Conservation (phyloP, 176 grass and related monocot species). For the Tuctoria greenei region DNA sequence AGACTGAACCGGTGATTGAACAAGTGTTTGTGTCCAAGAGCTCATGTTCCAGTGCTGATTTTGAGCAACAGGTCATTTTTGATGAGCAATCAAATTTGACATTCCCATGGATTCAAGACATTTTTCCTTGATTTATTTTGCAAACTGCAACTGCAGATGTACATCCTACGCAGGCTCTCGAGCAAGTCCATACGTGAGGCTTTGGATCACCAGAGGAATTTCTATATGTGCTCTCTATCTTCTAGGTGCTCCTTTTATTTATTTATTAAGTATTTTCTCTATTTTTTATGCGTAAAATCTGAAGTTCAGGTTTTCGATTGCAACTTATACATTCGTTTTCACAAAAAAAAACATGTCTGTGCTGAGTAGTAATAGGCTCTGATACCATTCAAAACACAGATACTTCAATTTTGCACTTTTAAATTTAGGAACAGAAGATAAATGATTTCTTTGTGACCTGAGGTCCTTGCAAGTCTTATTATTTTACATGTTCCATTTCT, state of each 20-base stretch:
- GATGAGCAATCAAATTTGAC: constrained; percentile 7
- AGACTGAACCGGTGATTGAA: constrained; percentile 56
- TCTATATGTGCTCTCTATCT: constrained; percentile 92
- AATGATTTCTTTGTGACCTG: not conserved
- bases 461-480: not conserved
- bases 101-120: not conserved
- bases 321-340: not conserved
- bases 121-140: constrained; percentile 15
- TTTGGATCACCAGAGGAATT: constrained; percentile 54
- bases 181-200: constrained; percentile 54
- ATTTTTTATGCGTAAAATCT: not conserved
- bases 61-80: constrained; percentile 72
- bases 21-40: constrained; percentile 65
- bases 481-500: not conserved
- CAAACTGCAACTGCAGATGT: constrained; percentile 49
- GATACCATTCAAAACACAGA: not conserved
- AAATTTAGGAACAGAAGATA: not conserved
- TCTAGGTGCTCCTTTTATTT: constrained; percentile 52
- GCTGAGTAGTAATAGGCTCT: not conserved
- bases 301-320: constrained; percentile 4
- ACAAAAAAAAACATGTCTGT: not conserved
- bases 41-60: constrained; percentile 48
- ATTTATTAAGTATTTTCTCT: not conserved
- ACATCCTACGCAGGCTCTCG: constrained; percentile 59
- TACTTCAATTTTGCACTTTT: not conserved